Base-by-base conservation (phyloP, 495 filamentous ascomycete species). In the Lepidopterella palustris region DNA sequence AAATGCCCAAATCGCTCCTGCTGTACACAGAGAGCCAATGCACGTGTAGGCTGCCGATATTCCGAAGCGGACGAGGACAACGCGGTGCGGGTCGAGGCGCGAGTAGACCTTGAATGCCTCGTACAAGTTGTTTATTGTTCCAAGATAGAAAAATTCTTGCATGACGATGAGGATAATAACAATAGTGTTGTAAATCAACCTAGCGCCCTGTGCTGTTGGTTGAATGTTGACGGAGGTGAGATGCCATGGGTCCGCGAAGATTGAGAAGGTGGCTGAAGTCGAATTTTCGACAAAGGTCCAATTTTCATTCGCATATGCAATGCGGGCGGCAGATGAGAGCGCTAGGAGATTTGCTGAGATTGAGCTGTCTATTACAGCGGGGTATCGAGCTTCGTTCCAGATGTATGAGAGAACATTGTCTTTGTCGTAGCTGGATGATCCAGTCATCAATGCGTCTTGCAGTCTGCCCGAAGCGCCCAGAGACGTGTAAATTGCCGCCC, bases 91-190 rank as follows among this genome's bases (percentile, higher is more conserved):
- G 11, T 63, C 47, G 13, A 79, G 45, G 6, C 60, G 59, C 6
- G 64, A 52, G 63, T 77, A 79, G 28, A 82, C 65, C 11, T 77
- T 74, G 66, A 78, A 78, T 49, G 73, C 65, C 4, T 31, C 63
- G 54, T 75, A 76, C 1, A 82, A 65, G 11, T 72, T 74, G 49
- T 74, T 76, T 57, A 74, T 67, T 11, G 68, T 73, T 32, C 67
- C 71, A 1, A 83, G 68, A 61, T 72, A 83, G 71, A 82, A 81
- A 68, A 83, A 83, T 55, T 80, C 74, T 52, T 80, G 78, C 58
- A 81, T 78, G 15, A 82, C 11, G 27, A 73, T 70, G 2, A 78
- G 62, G 57, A 81, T 74, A 23, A 81, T 75, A 18, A 74, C 70
- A 3, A 82, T 55, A 0, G 78, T 80, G 61, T 83, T 83, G 70